A percentile compares a stretch with the other conserved stretches of the same genome.
phyloP scores from a whole-genome alignment of 495 filamentous ascomycete genomes.

The Tetracladium marchalianum region DNA sequence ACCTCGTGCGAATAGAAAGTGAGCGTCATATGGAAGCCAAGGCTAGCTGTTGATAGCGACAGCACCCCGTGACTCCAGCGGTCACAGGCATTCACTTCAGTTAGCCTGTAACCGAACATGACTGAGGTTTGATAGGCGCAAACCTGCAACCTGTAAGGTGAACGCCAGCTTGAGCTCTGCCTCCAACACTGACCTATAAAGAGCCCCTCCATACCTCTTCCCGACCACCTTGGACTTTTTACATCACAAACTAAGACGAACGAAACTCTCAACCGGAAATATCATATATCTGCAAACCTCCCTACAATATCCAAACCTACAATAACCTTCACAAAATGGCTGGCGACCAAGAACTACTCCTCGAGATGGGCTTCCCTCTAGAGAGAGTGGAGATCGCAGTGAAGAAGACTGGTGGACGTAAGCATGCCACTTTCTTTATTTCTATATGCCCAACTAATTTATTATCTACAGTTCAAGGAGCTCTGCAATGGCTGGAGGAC shows the following conservation, averaged over 20 bases:
- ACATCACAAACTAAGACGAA: neutral
- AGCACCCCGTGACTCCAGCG: neutral
- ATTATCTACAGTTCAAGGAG: conserved; percentile 61
- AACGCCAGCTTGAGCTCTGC: no score
- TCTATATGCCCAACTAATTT: neutral
- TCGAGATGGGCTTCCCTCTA: conserved; percentile 93
- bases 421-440: conserved; percentile 22
- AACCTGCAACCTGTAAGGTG: no score
- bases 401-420: conserved; percentile 65
- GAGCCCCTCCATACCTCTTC: neutral
- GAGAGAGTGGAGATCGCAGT: conserved; percentile 72
- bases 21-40: neutral
- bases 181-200: no score
- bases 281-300: neutral
- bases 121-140: no score
- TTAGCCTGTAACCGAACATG: no score
- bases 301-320: neutral
- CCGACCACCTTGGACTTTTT: neutral
- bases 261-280: neutral
- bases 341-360: conserved; percentile 61
- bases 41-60: neutral
- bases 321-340: neutral
- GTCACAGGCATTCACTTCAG: neutral
- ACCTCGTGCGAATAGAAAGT: neutral
- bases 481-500: conserved; percentile 86